A percentile compares a stretch with the other conserved stretches of the same genome.
Conservation (phyloP, 2,329 filamentous ascomycete genomes). For the Grosmannia penicillata region DNA sequence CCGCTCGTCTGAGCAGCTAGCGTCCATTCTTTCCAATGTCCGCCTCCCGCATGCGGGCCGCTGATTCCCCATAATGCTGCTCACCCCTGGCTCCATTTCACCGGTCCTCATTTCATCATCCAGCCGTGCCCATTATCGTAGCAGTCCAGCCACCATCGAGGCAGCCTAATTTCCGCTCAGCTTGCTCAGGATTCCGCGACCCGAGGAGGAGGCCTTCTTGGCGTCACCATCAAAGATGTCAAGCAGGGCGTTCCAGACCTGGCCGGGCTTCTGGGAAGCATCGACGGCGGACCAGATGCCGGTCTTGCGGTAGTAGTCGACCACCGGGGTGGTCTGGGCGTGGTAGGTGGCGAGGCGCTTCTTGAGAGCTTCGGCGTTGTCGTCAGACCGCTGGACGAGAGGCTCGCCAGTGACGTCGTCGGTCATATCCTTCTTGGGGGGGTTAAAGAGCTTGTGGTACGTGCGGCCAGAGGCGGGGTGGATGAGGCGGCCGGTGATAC, state of each 20-base stretch:
- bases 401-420: slow-evolving; percentile 96
- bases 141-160: no score
- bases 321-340: slow-evolving; percentile 81
- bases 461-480: slow-evolving; percentile 92
- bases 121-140: no score
- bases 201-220: slow-evolving; percentile 24
- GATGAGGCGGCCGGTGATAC: slow-evolving; percentile 90
- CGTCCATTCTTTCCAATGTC: no score
- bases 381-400: slow-evolving; percentile 87
- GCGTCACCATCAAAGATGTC: slow-evolving; percentile 62
- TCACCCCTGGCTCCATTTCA: no score
- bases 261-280: slow-evolving; percentile 86
- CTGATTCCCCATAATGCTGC: no score
- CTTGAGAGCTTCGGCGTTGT: slow-evolving; percentile 90
- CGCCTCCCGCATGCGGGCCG: no score
- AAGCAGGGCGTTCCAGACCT: slow-evolving; percentile 89
- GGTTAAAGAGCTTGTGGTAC: slow-evolving; percentile 99
- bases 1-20: no score
- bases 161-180: no score
- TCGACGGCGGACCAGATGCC: slow-evolving; percentile 95
- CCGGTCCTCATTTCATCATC: no score
- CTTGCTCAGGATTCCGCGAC: slow-evolving; percentile 27
- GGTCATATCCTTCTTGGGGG: slow-evolving; percentile 83
- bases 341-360: slow-evolving; percentile 93
- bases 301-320: slow-evolving; percentile 91